Base-by-base conservation (phyloP, 2,329 filamentous ascomycete species). In the Rasamsonia emersonii region DNA sequence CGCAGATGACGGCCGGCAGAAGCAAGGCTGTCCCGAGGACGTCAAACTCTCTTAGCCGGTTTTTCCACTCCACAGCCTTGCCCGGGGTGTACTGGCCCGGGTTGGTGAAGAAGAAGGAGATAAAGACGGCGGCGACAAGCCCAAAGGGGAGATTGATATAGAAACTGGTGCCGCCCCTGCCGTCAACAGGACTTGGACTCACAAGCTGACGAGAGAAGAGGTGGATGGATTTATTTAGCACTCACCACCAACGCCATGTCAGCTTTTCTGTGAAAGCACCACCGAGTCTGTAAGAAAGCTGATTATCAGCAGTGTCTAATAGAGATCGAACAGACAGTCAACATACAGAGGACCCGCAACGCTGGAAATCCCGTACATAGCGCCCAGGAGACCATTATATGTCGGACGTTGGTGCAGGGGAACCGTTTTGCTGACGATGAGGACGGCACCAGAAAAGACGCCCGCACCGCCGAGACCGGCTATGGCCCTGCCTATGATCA, bases 301-400 rank as follows among this genome's bases (percentile, higher is more conserved):
- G n/a, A n/a, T n/a, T n/a, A n/a, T n/a, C n/a, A n/a, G n/a, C n/a
- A n/a, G n/a, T n/a, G n/a, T n/a, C n/a, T n/a, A n/a, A n/a, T n/a
- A n/a, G n/a, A n/a, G n/a, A n/a, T n/a, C n/a, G n/a, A n/a, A n/a
- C n/a, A n/a, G n/a, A n/a, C n/a, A n/a, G n/a, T n/a, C n/a, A n/a
- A 39, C 45, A 23, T 44, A 47, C 31, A 67, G 40, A 18, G 59
- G 59, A 16, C 58, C 59, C 11, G 50, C 56, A 8, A 62, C 51
- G 30, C 55, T 59, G 3, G 58, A 51, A 40, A 65, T 55, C 1
- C 58, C 62, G 36, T 59, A 66, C 42, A 58, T 59, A 1, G 49
- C 52, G 4, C 62, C 61, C 4, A 64, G 37, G 4, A 64, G 19
- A 4, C 60, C 59, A 1, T 47, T 58, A 35, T 54, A 62, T 3